These are phyloP conservation scores for Aspergillus bertholletiae DNA, from an alignment of 495 filamentous ascomycete species.

Conservation along the genomic window DNA sequence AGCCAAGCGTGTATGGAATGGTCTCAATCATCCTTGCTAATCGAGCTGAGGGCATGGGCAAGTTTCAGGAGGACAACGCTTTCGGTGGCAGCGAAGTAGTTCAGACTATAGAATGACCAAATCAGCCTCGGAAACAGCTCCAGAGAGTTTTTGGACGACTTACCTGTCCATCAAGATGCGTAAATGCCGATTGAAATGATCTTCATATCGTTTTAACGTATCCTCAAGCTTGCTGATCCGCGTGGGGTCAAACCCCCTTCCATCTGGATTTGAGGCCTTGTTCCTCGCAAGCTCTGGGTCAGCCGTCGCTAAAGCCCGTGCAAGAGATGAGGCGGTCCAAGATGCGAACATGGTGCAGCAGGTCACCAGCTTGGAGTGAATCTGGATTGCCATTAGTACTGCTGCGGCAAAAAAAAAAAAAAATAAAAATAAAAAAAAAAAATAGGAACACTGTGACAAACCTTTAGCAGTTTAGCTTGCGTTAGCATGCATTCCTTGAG, in stretches of 20 bases:
- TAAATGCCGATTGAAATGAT: slow-evolving; percentile 85
- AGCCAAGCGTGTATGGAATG: not conserved
- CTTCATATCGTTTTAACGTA: slow-evolving; percentile 81
- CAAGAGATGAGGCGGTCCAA: slow-evolving; percentile 71
- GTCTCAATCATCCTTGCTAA: slow-evolving; percentile 41
- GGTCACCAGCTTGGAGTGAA: slow-evolving; percentile 90
- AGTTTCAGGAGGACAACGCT: slow-evolving; percentile 89
- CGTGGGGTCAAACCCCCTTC: slow-evolving; percentile 51
- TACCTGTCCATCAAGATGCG: slow-evolving; percentile 85
- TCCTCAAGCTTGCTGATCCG: slow-evolving; percentile 78
- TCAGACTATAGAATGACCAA: slow-evolving; percentile 47
- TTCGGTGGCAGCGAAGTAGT: slow-evolving; percentile 96
- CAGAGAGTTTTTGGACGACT: not conserved
- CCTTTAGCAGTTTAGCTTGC: slow-evolving; percentile 86
- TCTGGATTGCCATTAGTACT: slow-evolving; percentile 49
- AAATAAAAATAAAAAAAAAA: too few relatives aligned
- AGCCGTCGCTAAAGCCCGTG: slow-evolving; percentile 70
- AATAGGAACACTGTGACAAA: slow-evolving; percentile 36
- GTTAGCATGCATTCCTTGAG: slow-evolving; percentile 99
- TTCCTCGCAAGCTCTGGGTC: slow-evolving; percentile 67
- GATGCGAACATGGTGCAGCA: slow-evolving; percentile 90
- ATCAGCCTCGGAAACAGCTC: slow-evolving; percentile 1
- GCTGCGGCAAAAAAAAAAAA: too few relatives aligned
- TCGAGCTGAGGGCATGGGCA: slow-evolving; percentile 45
- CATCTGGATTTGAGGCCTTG: slow-evolving; percentile 29